phyloP scores from a whole-genome alignment of 1,284 basidiomycete genomes.

The Rhizoctonia solani region DNA sequence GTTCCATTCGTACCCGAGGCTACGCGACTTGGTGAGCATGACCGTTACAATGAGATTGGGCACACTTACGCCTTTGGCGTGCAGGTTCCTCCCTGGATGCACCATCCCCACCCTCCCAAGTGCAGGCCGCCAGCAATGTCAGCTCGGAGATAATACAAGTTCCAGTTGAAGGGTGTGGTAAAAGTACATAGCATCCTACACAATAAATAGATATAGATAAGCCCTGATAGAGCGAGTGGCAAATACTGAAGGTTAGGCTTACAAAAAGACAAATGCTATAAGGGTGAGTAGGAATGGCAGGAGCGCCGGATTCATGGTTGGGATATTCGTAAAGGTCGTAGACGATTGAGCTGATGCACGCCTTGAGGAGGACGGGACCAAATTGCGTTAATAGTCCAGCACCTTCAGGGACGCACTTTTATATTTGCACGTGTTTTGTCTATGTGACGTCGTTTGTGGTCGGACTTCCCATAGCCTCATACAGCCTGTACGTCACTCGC shows the following conservation, averaged over 20 bases:
- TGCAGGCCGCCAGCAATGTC: conserved; percentile 27
- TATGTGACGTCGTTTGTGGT: conserved; percentile 4
- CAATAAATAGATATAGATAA: background rate
- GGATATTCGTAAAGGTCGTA: conserved; percentile 6
- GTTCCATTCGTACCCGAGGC: conserved; percentile 26
- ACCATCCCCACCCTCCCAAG: conserved; percentile 31
- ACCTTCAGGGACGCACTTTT: conserved; percentile 18
- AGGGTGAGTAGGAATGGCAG: conserved; percentile 26
- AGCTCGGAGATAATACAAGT: conserved; percentile 27
- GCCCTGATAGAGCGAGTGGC: conserved; percentile 5
- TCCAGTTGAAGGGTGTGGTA: conserved; percentile 25
- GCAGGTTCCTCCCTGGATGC: conserved; percentile 10
- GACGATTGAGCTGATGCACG: conserved; percentile 5
- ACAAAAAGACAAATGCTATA: conserved; percentile 27
- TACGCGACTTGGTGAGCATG: conserved; percentile 3
- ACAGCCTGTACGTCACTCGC: background rate
- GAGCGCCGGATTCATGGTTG: conserved; percentile 20
- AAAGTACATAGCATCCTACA: conserved; percentile 25
- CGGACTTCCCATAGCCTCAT: background rate
- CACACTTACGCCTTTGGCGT: conserved; percentile 11
- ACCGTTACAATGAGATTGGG: background rate
- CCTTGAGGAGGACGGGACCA: conserved; percentile 19
- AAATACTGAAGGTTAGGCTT: background rate
- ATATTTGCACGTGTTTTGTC: background rate
- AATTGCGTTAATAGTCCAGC: conserved; percentile 11